Conservation (phyloP, 2,329 filamentous ascomycete genomes). For the Byssochlamys sp. region DNA sequence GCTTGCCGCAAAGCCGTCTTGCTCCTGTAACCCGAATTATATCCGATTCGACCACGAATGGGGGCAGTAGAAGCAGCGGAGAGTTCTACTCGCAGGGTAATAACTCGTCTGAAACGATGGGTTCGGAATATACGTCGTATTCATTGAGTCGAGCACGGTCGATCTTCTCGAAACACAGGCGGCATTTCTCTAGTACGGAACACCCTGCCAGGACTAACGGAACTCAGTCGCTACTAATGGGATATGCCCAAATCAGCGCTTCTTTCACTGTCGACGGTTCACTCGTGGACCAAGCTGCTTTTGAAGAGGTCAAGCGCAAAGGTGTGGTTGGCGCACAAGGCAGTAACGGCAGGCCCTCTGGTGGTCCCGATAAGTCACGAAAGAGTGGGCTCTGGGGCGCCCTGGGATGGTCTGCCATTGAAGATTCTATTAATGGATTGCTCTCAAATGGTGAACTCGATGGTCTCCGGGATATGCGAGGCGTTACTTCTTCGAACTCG, state of each 20-base stretch:
- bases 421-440: constrained; percentile 77
- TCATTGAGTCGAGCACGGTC: constrained; percentile 46
- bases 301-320: constrained; percentile 92
- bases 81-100: constrained; percentile 95
- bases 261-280: constrained; percentile 88
- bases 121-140: constrained; percentile 66
- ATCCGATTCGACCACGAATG: constrained; percentile 64
- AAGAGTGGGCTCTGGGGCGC: constrained; percentile 72
- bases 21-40: constrained; percentile 54
- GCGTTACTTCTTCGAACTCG: constrained; percentile 71
- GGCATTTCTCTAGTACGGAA: constrained; percentile 38
- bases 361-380: constrained; percentile 46
- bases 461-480: constrained; percentile 91
- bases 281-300: constrained; percentile 75
- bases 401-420: constrained; percentile 79
- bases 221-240: constrained; percentile 84
- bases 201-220: constrained; percentile 13
- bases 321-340: constrained; percentile 75
- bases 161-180: constrained; percentile 23
- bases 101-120: constrained; percentile 83
- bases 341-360: constrained; percentile 63
- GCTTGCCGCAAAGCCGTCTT: constrained; percentile 20
- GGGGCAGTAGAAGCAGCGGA: constrained; percentile 79
- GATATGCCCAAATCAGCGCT: constrained; percentile 86
- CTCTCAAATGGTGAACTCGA: constrained; percentile 80